Percentiles rank a stretch among this genome's conserved stretches.
Conservation (phyloP, 2,329 filamentous ascomycete species). For the Chaetomium strumarium region DNA sequence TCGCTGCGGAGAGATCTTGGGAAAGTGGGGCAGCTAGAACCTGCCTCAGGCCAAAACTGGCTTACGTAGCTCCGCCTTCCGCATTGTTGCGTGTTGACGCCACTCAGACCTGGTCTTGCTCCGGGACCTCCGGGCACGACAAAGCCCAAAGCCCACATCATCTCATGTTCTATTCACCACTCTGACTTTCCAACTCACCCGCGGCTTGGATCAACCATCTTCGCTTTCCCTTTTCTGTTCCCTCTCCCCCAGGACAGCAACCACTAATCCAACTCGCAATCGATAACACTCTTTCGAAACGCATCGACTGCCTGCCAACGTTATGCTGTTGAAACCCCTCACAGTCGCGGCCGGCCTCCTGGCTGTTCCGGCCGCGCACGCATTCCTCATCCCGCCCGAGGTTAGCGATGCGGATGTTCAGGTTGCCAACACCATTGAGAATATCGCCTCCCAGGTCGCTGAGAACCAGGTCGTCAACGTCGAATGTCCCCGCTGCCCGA, state of each 20-base stretch:
- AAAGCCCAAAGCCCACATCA: neutral
- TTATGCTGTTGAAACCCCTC: slow-evolving; percentile 38
- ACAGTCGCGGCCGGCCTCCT: slow-evolving; percentile 38
- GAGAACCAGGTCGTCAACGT: slow-evolving; percentile 41
- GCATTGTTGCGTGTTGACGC: neutral
- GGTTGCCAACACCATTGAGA: slow-evolving; percentile 37
- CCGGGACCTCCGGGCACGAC: slow-evolving; percentile 1
- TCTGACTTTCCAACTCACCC: slow-evolving; percentile 6
- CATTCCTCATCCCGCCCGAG: slow-evolving; percentile 51
- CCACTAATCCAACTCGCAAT: neutral
- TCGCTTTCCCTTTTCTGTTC: neutral
- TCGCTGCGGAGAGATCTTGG: too few species aligned
- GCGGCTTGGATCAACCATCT: neutral
- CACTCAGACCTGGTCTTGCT: neutral
- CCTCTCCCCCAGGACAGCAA: neutral
- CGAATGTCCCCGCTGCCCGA: slow-evolving; percentile 50
- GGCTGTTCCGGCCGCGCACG: slow-evolving; percentile 31
- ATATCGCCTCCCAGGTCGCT: slow-evolving; percentile 31
- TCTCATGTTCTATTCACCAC: slow-evolving; percentile 1
- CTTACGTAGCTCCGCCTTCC: too few species aligned
- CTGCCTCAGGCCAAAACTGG: too few species aligned
- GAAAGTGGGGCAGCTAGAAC: too few species aligned
- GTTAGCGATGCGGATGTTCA: slow-evolving; percentile 38
- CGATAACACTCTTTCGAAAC: neutral
- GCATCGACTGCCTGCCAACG: neutral